Evolutionary conservation across 225 moss, liverwort and hornwort genomes (phyloP).

Genomic region (Marchantia paleacea): DNA sequence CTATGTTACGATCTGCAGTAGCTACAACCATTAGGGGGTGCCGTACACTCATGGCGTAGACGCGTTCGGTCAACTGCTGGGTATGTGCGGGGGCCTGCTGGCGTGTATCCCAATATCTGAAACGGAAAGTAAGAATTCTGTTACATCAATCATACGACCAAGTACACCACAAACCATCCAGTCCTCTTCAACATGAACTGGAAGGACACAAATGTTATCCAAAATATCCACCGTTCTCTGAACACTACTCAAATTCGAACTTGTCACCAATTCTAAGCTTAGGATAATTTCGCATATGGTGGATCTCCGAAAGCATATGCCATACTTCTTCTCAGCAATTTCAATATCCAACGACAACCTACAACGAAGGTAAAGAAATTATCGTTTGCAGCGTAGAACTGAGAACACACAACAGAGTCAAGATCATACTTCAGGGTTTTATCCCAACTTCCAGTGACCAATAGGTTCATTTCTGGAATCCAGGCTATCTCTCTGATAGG

Average conservation of each 20-base stretch:
- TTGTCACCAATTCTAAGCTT: too few relatives aligned
- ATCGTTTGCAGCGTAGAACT: neutral
- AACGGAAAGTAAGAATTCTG: neutral
- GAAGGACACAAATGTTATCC: too few relatives aligned
- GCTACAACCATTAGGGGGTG: constrained; percentile 99
- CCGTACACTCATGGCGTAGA: constrained; percentile 96
- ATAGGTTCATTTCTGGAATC: constrained; percentile 94
- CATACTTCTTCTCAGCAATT: too few relatives aligned
- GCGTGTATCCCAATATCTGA: constrained; percentile 93
- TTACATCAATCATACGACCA: too few relatives aligned
- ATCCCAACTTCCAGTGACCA: constrained; percentile 99
- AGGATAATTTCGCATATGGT: too few relatives aligned
- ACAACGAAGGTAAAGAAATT: neutral
- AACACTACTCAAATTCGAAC: too few relatives aligned
- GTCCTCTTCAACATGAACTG: too few relatives aligned
- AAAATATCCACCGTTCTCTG: too few relatives aligned
- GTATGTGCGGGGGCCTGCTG: constrained; percentile 88
- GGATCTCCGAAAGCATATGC: too few relatives aligned
- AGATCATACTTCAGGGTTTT: constrained; percentile 83
- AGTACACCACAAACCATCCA: too few relatives aligned
- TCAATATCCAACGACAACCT: too few relatives aligned
- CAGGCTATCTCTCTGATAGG: constrained; percentile 87
- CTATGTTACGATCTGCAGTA: constrained; percentile 87
- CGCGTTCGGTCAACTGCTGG: constrained; percentile 85
- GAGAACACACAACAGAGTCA: too few relatives aligned